Evolutionary conservation across 176 grass and related monocot species (phyloP), one percentile per base, ranked within the genome.

Genomic region (Avena sativa): DNA sequence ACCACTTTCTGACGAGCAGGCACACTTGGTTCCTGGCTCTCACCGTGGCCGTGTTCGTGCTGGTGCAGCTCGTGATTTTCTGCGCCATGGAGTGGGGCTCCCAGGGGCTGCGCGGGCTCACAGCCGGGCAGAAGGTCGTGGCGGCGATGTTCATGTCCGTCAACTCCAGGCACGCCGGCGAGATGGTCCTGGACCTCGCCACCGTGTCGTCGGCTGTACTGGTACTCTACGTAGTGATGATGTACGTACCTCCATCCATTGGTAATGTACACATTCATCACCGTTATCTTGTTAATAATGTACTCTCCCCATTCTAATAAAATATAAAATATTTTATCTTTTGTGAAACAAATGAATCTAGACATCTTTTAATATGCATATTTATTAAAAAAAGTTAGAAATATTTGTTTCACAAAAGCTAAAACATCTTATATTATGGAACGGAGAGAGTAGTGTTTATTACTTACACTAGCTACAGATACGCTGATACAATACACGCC

Each of bases 221-320:
- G 62, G 93, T 93, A n/a, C 81, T 98, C 40, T 92, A 88, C 68
- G 86, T 91, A 23, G 86, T 92, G 3, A 95, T 98, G 93, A 98
- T 98, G 95, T 98, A 74, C 8, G 80, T 82, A 23, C 28, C 32
- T 10, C 51, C 2, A 52, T 76, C 12, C 1, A 30, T 30, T 65
- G 53, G 4, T 56, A 56, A 58, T 8, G 57, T 51, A 51, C 14
- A 51, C 12, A 51, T 13, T 51, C 38, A 38, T 30, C 28, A 30
- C 28, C 4, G 38, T 38, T 5, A 38, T 38, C 38, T 38, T 38
- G 38, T 38, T 38, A 38, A 38, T 38, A 38, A 5, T 38, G 5
- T 38, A 38, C 11, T 51, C 28, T 30, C 28, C 1, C 28, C 28
- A 30, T 30, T 30, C 28, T 30, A 30, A 30, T 30, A 30, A 30